phyloP scores from a whole-genome alignment of 768 basidiomycete genomes.

The Hygrocybe punicea region DNA sequence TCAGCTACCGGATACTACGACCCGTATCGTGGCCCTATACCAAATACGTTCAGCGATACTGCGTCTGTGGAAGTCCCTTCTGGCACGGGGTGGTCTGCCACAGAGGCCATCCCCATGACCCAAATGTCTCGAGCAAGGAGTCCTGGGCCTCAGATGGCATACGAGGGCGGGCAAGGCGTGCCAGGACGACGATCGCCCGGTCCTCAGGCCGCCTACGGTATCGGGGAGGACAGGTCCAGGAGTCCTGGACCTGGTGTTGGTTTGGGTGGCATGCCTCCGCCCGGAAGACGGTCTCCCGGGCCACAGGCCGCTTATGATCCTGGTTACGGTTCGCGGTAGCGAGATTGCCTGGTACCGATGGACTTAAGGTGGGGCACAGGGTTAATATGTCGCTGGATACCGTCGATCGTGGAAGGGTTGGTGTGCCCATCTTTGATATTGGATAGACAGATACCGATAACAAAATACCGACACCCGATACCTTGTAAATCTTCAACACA shows the following conservation, averaged over 20 bases:
- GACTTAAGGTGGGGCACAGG: too few species aligned
- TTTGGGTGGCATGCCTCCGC: slow-evolving; percentile 1
- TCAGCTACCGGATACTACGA: slow-evolving; percentile 58
- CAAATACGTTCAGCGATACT: slow-evolving; percentile 54
- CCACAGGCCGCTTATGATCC: slow-evolving; percentile 44
- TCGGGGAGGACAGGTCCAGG: slow-evolving; percentile 16
- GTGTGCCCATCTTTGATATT: too few species aligned
- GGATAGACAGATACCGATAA: too few species aligned
- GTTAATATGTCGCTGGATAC: too few species aligned
- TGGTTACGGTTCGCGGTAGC: neutral
- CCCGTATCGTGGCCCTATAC: slow-evolving; percentile 76
- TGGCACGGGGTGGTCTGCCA: slow-evolving; percentile 34
- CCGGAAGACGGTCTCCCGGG: slow-evolving; percentile 35
- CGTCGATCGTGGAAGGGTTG: too few species aligned
- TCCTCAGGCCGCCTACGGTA: neutral
- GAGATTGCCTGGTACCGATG: too few species aligned
- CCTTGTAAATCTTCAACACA: too few species aligned
- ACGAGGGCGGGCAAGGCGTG: slow-evolving; percentile 15
- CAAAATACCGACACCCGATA: too few species aligned
- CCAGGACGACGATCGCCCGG: slow-evolving; percentile 1
- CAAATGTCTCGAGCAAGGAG: slow-evolving; percentile 48
- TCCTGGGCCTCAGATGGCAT: slow-evolving; percentile 39
- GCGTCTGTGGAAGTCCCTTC: slow-evolving; percentile 5
- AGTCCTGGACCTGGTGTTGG: slow-evolving; percentile 14
- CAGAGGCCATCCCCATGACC: slow-evolving; percentile 74